Conservation (phyloP, 805 yeast genomes). For the Saccharomycopsis schoenii region DNA sequence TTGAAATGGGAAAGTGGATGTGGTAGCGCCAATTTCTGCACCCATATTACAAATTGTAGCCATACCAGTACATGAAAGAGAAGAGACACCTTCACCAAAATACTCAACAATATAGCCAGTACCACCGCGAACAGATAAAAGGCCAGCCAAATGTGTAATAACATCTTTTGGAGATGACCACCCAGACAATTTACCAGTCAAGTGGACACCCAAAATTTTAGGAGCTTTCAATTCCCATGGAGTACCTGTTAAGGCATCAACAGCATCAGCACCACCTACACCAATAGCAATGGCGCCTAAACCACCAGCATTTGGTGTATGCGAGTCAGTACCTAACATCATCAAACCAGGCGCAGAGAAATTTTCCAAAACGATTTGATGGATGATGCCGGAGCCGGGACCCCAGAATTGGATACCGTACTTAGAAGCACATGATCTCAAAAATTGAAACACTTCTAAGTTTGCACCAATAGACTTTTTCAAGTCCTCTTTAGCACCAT, state of each 20-base stretch:
- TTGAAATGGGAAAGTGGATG: conserved; percentile 96
- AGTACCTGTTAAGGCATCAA: conserved; percentile 86
- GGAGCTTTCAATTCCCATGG: conserved; percentile 99
- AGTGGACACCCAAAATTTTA: conserved; percentile 86
- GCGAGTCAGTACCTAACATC: conserved; percentile 95
- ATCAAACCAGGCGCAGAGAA: conserved; percentile 96
- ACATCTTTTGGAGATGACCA: conserved; percentile 98
- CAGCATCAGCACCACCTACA: conserved; percentile 99
- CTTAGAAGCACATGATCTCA: conserved; percentile 83
- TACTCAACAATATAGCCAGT: conserved; percentile 95
- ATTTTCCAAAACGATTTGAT: conserved; percentile 93
- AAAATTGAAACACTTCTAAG: conserved; percentile 90
- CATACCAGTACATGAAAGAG: conserved; percentile 97
- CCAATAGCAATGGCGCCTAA: conserved; percentile 96
- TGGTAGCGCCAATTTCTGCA: conserved; percentile 98
- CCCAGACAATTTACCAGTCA: conserved; percentile 84
- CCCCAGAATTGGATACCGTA: conserved; percentile 98
- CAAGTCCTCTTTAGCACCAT: conserved; percentile 81
- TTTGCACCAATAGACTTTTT: conserved; percentile 78
- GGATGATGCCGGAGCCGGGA: conserved; percentile 97
- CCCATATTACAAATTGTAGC: conserved; percentile 99
- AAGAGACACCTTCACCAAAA: conserved; percentile 89
- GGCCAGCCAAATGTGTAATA: conserved; percentile 86
- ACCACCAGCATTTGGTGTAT: conserved; percentile 98
- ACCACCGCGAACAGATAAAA: conserved; percentile 95